Conservation (phyloP, 441 rosid species). For the Populus tomentosa region DNA sequence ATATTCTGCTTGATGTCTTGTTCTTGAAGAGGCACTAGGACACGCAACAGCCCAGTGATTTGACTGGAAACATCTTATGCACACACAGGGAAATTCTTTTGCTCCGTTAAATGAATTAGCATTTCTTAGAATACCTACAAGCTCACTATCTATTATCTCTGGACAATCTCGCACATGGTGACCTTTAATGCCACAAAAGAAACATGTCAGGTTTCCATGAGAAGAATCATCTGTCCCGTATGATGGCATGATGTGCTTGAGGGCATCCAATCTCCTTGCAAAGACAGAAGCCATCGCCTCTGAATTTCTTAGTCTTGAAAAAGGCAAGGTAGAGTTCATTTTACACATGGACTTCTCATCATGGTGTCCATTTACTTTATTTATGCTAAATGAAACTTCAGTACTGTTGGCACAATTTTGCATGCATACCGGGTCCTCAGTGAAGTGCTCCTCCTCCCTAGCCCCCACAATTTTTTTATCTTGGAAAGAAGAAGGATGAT, state of each 20-base stretch:
- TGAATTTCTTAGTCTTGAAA: conserved; percentile 38
- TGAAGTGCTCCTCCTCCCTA: conserved; percentile 9
- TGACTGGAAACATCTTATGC: conserved; percentile 68
- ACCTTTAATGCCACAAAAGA: conserved; percentile 72
- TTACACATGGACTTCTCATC: conserved; percentile 30
- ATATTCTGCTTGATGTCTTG: conserved; percentile 9
- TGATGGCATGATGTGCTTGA: conserved; percentile 46
- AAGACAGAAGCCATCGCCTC: conserved; percentile 63
- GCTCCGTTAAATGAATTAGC: conserved; percentile 30
- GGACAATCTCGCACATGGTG: conserved; percentile 59
- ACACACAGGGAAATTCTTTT: no score
- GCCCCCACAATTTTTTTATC: conserved; percentile 11
- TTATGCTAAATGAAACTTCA: conserved; percentile 32
- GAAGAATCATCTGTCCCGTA: conserved; percentile 31
- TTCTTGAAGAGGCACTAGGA: conserved; percentile 35
- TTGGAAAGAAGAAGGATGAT: conserved; percentile 17
- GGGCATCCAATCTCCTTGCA: conserved; percentile 73
- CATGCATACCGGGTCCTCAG: conserved; percentile 15
- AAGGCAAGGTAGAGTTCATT: conserved; percentile 28
- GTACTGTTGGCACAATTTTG: conserved; percentile 19
- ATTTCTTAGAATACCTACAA: conserved; percentile 46
- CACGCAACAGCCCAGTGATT: conserved; percentile 82
- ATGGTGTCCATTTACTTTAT: conserved; percentile 20
- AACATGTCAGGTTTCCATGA: conserved; percentile 34
- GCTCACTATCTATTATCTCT: conserved; percentile 52